Conservation (phyloP, 441 rosid species). For the Pelargonium fulgidum region DNA sequence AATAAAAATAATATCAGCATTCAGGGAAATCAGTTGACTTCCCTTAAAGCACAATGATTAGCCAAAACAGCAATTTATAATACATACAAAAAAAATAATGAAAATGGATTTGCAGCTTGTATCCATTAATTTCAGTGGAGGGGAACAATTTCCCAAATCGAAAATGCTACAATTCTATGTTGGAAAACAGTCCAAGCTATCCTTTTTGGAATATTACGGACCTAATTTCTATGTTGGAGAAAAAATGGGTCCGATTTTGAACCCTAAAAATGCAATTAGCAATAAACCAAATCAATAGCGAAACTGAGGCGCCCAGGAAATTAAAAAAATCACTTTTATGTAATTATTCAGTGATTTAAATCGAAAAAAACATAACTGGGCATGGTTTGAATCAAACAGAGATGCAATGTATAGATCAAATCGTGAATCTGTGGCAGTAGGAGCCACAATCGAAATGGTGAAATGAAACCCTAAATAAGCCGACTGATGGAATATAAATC, state of each 20-base stretch:
- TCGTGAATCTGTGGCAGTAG: not conserved
- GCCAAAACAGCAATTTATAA: not conserved
- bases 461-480: not conserved
- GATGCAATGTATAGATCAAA: not conserved
- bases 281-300: not conserved
- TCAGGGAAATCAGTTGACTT: not conserved
- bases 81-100: not conserved
- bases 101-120: not conserved
- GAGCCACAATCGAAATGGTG: not conserved
- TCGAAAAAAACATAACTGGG: not conserved
- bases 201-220: not conserved
- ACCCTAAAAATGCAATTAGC: not conserved
- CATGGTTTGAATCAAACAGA: not conserved
- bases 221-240: not conserved
- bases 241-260: not conserved
- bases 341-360: not conserved
- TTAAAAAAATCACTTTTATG: not conserved
- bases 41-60: not conserved
- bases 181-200: not conserved
- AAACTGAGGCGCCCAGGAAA: not conserved
- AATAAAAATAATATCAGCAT: constrained; percentile 10
- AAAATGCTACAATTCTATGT: not conserved
- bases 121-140: not conserved
- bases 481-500: not conserved
- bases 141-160: not conserved